Evolutionary conservation across 1,139 yeast genomes (phyloP), one percentile per base, ranked within the genome.

Genomic region (Protomyces arabidopsidicola): DNA sequence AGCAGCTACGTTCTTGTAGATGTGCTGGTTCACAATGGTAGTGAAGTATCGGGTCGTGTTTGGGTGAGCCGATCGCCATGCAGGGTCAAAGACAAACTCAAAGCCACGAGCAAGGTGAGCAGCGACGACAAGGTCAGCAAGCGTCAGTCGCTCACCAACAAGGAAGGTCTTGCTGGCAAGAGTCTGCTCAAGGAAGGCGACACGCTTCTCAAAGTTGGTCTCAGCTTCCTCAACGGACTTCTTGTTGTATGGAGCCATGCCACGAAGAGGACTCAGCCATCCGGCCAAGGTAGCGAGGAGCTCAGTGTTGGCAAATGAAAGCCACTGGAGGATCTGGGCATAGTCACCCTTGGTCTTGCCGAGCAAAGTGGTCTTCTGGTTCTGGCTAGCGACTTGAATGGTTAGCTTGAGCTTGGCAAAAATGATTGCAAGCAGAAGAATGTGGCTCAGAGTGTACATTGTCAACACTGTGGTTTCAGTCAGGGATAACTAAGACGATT

Each of bases 101-200:
- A 88, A 88, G 68, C 86, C 87, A 79, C 91, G 84, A 75, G 77
- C 72, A 71, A 84, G 78, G 69, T 80, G 74, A 67, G 85, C 73
- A 70, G 87, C 91, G 71, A 81, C 78, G 73, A 82, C 82, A 72
- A 89, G 75, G 79, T 93, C 98, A 74, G 97, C 98, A 69, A 86
- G 75, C 65, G 97, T 80, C 73, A 88, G 74, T 80, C 93, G 84
- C 81, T 91, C 97, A 75, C 96, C 95, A 72, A 86, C 97, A 75
- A 93, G 84, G 82, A 82, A 93, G 69, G 97, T 90, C 85, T 82
- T 83, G 74, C 84, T 82, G 69, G 79, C 75, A 73, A 93, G 83
- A 81, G 90, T 84, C 58, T 77, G 74, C 79, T 88, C 95, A 69
- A 80, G 77, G 67, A 71, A 71, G 12, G 27, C 8, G 63, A 69